Base-by-base conservation (phyloP, 345 rosid genomes). In the Gossypium turneri region DNA sequence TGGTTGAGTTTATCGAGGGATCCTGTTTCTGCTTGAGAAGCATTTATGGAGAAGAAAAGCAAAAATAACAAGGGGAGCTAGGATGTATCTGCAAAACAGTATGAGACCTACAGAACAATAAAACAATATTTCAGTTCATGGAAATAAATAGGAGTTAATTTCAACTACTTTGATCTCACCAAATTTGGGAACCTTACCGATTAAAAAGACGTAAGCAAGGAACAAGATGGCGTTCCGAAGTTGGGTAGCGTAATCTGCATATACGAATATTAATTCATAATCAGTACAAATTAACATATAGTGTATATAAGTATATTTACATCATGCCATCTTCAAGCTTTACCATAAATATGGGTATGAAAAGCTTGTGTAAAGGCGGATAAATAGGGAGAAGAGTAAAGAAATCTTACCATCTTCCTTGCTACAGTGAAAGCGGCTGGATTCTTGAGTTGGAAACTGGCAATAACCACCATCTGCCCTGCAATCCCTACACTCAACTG, bases 401-500 rank as follows among this genome's bases (percentile, higher is more conserved):
- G 16, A 12, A 19, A n/a, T n/a, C 69, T 3, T 9, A 43, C 51
- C 69, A 3, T 65, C 69, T 43, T 65, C 51, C 50, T 41, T 65
- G 7, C 11, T 65, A 43, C 69, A 65, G 19, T 6, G 51, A 43
- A 65, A 65, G 16, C 16, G 15, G 25, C 12, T 41, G 6, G 16
- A n/a, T 43, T 43, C 7, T n/a, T 43, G 27, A 5, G 16, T 19
- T 25, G 51, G 27, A 44, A 65, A 65, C 16, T 19, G 51, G 56
- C 86, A 83, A 2, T 13, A 13, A 69, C 55, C 55, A 22, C 86
- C 86, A 73, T 7, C 45, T 3, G 29, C 75, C 52, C 25, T 12
- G 61, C 86, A 82, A 77, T 82, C 78, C 81, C 81, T 69, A 65
- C 88, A 85, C 73, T 71, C 84, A 47, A 75, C 55, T 5, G 84